Evolutionary conservation across 2,329 filamentous ascomycete species (phyloP), one percentile per base, ranked within the genome.

Genomic region (Ascocoryne sarcoides): DNA sequence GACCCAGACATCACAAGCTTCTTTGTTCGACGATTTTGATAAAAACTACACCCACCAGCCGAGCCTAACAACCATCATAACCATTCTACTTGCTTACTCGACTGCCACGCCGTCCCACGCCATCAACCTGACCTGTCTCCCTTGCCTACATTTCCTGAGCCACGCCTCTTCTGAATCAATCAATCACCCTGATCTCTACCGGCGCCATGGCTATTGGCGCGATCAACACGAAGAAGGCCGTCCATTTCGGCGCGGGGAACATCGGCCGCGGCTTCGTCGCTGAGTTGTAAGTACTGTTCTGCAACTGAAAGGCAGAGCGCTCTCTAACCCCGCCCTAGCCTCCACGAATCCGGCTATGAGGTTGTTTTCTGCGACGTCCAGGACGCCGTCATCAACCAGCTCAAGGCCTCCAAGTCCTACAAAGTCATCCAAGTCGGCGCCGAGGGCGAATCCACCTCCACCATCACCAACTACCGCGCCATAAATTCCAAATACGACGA

Each of bases 311-410:
- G 12, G 7, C 12, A 7, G 12, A 7, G 23, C 7, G 23, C 12
- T 12, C 7, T 26, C 45, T 50, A 34, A 48, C 36, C 10, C 20
- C 28, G 7, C 33, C 10, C 8, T 33, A 51, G 49, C 68, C 77
- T 96, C 30, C 86, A 95, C 71, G 83, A 93, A 65, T 92, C 89
- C 10, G 89, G 86, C 61, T 98, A 89, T 63, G 86, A 95, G 60
- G 90, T 98, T 57, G 73, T 96, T 68, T 96, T 98, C 60, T 82
- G 93, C 55, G 92, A 98, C 71, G 89, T 98, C 52, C 81, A 88
- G 67, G 87, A 90, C 61, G 67, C 67, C 46, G 70, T 95, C 48
- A 92, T 96, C 62, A 71, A 90, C 55, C 66, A 74, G 39, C 76
- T 98, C 53, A 87, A 96, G 61, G 66, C 71, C 15, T 74, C 76